A percentile compares a stretch with the other conserved stretches of the same genome.
Conservation (phyloP, 495 filamentous ascomycete genomes). For the Glarea lozoyensis region DNA sequence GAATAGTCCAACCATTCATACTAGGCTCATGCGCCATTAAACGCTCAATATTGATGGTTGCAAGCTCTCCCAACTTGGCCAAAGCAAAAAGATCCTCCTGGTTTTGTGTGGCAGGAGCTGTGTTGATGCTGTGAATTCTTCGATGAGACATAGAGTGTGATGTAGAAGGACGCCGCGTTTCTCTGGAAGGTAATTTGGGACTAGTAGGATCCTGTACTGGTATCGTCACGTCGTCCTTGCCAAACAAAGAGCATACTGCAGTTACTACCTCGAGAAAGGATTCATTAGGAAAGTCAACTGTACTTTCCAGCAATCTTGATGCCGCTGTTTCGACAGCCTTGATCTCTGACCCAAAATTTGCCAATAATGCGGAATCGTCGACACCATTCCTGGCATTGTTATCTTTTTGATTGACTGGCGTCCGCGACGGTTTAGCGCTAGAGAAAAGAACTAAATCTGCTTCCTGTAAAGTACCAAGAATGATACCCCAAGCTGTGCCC, state of each 20-base stretch:
- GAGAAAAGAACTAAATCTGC: slow-evolving; percentile 77
- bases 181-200: slow-evolving; percentile 21
- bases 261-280: slow-evolving; percentile 70
- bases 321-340: slow-evolving; percentile 85
- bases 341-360: slow-evolving; percentile 68
- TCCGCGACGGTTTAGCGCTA: slow-evolving; percentile 37
- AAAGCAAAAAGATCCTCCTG: slow-evolving; percentile 72
- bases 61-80: slow-evolving; percentile 71
- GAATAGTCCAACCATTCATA: slow-evolving; percentile 61
- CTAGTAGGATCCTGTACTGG: slow-evolving; percentile 17
- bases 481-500: slow-evolving; percentile 75
- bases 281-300: slow-evolving; percentile 72
- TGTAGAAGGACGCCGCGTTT: slow-evolving; percentile 15
- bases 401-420: slow-evolving; percentile 22
- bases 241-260: slow-evolving; percentile 61
- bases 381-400: slow-evolving; percentile 36
- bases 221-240: slow-evolving; percentile 29
- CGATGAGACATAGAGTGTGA: slow-evolving; percentile 41
- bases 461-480: slow-evolving; percentile 84
- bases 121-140: slow-evolving; percentile 49
- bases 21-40: slow-evolving; percentile 55
- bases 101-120: slow-evolving; percentile 41
- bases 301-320: slow-evolving; percentile 80
- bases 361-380: slow-evolving; percentile 33
- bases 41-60: slow-evolving; percentile 68